Base-by-base conservation (phyloP, 768 basidiomycete species). In the Hypholoma sublateritium region DNA sequence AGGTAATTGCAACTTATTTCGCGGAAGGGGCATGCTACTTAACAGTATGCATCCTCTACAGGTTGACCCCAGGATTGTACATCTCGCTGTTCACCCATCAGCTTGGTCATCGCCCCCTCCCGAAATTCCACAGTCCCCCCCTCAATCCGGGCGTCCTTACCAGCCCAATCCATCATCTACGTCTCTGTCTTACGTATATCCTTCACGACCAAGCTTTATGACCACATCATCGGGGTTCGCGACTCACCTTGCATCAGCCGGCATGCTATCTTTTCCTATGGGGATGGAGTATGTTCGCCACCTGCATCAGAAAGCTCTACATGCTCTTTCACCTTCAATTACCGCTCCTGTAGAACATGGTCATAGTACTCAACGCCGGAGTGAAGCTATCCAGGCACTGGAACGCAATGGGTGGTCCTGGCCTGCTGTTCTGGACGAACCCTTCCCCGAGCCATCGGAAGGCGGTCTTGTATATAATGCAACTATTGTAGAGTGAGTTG, bases 31-130 rank as follows among this genome's bases (percentile, higher is more conserved):
- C 47, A 19, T 25, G 25, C 39, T 35, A 13, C 7, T 21, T 19
- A 16, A 51, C 46, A 3, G 28, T n/a, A n/a, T 16, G 8, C 21
- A 11, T n/a, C n/a, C 5, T 32, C 3, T 62, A 35, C 65, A 90
- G 89, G 72, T 74, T 43, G 86, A 87, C 51, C 77, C 82, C 22
- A 81, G 80, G 42, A 77, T 85, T 55, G 74, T 92, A 42, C 91
- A 91, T 70, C 77, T 93, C 19, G 86, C 89, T 13, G 89, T 93
- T n/a, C 86, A 87, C 66, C 87, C 88, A 21, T 87, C 87, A 24
- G 87, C 87, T 52, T 93, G 91, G 91, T 77, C 78, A 39, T 71
- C 77, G 21, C 59, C 70, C 12, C 86, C 87, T 24, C 86, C 83
- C 12, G 70, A 69, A 56, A 58, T 64, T 35, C 59, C 67, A 50